Evolutionary conservation across 2,329 filamentous ascomycete species (phyloP), one percentile per base, ranked within the genome.

Genomic region (Penicillium sumatraense): DNA sequence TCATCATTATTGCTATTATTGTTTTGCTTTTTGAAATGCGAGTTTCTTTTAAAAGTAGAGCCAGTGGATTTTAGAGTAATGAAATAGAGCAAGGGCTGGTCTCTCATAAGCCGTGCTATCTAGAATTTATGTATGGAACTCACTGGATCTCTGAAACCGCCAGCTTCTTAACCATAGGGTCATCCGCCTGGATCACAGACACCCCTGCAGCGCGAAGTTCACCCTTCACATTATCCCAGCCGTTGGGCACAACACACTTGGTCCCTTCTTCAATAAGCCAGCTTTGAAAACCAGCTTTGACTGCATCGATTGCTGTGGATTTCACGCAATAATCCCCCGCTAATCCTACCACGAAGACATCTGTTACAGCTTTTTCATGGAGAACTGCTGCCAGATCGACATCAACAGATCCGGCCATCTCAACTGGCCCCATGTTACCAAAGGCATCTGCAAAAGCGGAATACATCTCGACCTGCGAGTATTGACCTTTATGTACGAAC

Each of bases 301-400:
- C 81, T 0, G 93, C 88, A 79, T 97, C 90, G 48, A 91, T 75
- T 0, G 93, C 93, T 14, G 92, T 96, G 59, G 77, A 83, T 70
- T 86, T 88, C 52, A 98, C 93, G 72, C 95, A 99, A 72, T 90
- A 96, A 74, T 98, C 95, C 16, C 86, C 87, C 3, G 95, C 93
- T 51, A 99, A 71, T 0, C 95, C 95, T 1, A 91, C 91, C 20
- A 95, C 85, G 71, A 88, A 97, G 5, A 97, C 90, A 71, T 96
- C 84, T 5, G 89, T 91, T 24, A 96, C 78, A 0, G 75, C 78
- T 14, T 77, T 78, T 2, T 78, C 79, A 49, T 73, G 80, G 63
- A 99, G 72, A 45, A 79, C 68, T 1, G 68, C 76, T 1, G 81
- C 82, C 23, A 98, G 78, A 13, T 87, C 86, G 66, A 84, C 87